Conservation (phyloP, 768 basidiomycete genomes). For the Suillus clintonianus region DNA sequence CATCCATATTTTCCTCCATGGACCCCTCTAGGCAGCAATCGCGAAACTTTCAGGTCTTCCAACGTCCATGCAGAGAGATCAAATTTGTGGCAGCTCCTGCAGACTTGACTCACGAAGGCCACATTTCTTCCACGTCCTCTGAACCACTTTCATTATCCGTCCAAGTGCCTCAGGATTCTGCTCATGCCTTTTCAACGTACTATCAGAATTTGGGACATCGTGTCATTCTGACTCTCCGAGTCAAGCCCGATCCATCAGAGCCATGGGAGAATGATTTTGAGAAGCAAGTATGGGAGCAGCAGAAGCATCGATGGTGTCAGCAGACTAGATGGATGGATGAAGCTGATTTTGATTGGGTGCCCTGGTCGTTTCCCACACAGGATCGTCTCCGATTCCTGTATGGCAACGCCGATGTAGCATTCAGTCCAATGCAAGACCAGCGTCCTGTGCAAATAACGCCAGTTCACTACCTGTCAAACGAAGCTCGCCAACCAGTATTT, state of each 20-base stretch:
- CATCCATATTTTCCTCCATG: no score
- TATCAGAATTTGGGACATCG: background rate
- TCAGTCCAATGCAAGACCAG: background rate
- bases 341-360: background rate
- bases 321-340: constrained; percentile 5
- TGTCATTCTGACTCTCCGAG: background rate
- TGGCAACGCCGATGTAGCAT: no score
- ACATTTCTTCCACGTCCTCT: background rate
- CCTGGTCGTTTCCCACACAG: background rate
- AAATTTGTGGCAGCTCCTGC: constrained; percentile 8
- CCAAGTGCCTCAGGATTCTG: background rate
- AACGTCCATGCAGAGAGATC: background rate
- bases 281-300: no score
- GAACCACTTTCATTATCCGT: constrained; percentile 1
- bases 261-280: no score
- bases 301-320: constrained; percentile 17
- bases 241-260: background rate
- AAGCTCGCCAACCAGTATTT: constrained; percentile 18
- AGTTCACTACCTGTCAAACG: constrained; percentile 20
- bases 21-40: no score
- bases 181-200: background rate
- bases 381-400: constrained; percentile 2
- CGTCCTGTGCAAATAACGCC: constrained; percentile 9
- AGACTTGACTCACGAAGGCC: background rate
- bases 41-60: no score